phyloP scores from a whole-genome alignment of 768 basidiomycete genomes.

The Tricholoma sp. region DNA sequence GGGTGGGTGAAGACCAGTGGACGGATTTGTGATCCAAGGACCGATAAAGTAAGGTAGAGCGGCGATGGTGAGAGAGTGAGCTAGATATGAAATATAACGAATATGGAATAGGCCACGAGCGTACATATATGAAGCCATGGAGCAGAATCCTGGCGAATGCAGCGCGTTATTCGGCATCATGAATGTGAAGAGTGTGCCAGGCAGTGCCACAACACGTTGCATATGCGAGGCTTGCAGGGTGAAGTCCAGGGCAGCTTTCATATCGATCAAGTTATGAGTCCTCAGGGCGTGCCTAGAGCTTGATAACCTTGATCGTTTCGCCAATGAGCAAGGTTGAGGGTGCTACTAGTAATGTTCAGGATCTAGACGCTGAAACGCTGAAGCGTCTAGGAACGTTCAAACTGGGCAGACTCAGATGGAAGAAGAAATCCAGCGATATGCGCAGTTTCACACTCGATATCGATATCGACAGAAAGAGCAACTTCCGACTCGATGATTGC shows the following conservation, averaged over 20 bases:
- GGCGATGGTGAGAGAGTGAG: neutral
- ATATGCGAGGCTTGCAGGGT: neutral
- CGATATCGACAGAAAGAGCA: no score
- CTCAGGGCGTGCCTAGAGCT: no score
- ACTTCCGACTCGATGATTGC: no score
- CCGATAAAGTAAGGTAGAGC: conserved; percentile 1
- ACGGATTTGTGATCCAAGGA: conserved; percentile 3
- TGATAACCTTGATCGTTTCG: no score
- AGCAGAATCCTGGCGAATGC: conserved; percentile 10
- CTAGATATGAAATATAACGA: conserved; percentile 11
- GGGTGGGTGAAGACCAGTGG: conserved; percentile 4
- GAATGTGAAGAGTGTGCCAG: conserved; percentile 3
- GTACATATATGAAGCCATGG: conserved; percentile 17
- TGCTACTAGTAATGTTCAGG: no score
- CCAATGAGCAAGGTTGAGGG: no score
- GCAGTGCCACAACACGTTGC: conserved; percentile 10
- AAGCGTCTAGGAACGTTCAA: no score
- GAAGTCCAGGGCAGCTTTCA: neutral
- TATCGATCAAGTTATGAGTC: neutral
- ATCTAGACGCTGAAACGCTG: no score
- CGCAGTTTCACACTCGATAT: no score
- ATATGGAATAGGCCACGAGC: conserved; percentile 13
- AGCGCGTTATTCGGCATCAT: conserved; percentile 12
- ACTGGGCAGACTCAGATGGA: no score
- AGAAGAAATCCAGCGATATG: no score